These are phyloP conservation scores for Phytophthora litchii DNA, from an alignment of 352 stramenopile species.

Conservation along the genomic window DNA sequence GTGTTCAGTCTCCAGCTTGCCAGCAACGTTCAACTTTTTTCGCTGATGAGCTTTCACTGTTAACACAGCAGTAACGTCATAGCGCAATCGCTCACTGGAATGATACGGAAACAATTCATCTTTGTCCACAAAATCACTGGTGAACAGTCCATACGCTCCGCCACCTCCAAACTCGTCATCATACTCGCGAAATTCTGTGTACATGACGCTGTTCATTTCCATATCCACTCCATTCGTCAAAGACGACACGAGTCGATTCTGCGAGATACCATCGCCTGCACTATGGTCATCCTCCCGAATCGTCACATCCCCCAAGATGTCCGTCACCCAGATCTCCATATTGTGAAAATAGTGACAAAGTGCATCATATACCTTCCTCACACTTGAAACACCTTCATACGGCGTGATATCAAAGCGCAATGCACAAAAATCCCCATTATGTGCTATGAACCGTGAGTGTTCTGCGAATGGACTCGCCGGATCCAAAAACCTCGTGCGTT, in stretches of 20 bases:
- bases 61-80: slow-evolving; percentile 38
- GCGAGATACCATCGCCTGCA: slow-evolving; percentile 42
- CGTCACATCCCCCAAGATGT: slow-evolving; percentile 57
- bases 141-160: slow-evolving; percentile 32
- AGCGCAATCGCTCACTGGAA: slow-evolving; percentile 29
- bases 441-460: slow-evolving; percentile 50
- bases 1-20: slow-evolving; percentile 15
- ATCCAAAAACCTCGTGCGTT: slow-evolving; percentile 48
- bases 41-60: slow-evolving; percentile 27
- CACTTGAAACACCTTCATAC: slow-evolving; percentile 37
- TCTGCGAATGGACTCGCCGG: slow-evolving; percentile 41
- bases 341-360: slow-evolving; percentile 54
- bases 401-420: slow-evolving; percentile 57
- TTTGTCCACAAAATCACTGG: slow-evolving; percentile 39
- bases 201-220: slow-evolving; percentile 50
- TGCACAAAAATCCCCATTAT: slow-evolving; percentile 47
- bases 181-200: slow-evolving; percentile 33
- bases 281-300: slow-evolving; percentile 63
- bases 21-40: slow-evolving; percentile 11
- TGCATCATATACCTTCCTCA: slow-evolving; percentile 53
- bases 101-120: slow-evolving; percentile 50
- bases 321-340: slow-evolving; percentile 64
- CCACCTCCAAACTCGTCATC: slow-evolving; percentile 16
- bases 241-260: slow-evolving; percentile 52
- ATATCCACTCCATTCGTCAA: slow-evolving; percentile 37